Conservation (phyloP, 805 yeast genomes). For the Ogataea minuta region DNA sequence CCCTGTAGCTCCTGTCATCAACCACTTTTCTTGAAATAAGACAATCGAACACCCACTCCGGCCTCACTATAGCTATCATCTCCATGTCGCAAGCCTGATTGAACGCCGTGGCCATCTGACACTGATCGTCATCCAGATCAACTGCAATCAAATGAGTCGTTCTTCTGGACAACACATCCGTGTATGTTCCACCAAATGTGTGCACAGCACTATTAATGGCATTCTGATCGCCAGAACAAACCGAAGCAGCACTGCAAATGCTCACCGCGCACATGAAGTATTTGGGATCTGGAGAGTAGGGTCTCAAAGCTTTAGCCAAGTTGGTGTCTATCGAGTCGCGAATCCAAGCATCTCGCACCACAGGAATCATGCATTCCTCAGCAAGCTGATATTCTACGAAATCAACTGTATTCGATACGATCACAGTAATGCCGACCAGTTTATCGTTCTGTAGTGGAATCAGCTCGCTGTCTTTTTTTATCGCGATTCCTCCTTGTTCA, state of each 20-base stretch:
- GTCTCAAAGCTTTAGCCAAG: slow-evolving; percentile 48
- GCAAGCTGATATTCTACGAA: slow-evolving; percentile 53
- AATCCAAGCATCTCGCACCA: slow-evolving; percentile 64
- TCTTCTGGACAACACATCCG: slow-evolving; percentile 58
- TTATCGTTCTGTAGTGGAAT: slow-evolving; percentile 15
- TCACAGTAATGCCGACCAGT: slow-evolving; percentile 37
- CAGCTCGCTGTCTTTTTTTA: slow-evolving; percentile 16
- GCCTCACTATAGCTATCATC: slow-evolving; percentile 60
- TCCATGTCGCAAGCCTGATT: slow-evolving; percentile 31
- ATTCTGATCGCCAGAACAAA: slow-evolving; percentile 57
- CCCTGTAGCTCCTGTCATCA: slow-evolving; percentile 51
- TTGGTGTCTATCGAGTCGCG: slow-evolving; percentile 41
- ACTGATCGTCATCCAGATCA: slow-evolving; percentile 53
- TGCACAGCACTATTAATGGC: slow-evolving; percentile 65
- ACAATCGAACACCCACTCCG: slow-evolving; percentile 79
- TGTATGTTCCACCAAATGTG: slow-evolving; percentile 75
- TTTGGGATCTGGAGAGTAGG: slow-evolving; percentile 70
- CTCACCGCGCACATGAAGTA: slow-evolving; percentile 61
- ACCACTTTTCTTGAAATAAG: slow-evolving; percentile 49
- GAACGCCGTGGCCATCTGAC: slow-evolving; percentile 25
- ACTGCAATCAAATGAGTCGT: slow-evolving; percentile 78
- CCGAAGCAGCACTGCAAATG: slow-evolving; percentile 51
- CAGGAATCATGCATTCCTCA: slow-evolving; percentile 56
- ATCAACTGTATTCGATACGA: slow-evolving; percentile 50
- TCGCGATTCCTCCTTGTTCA: slow-evolving; percentile 13